A percentile compares a stretch with the other conserved stretches of the same genome.
Conservation (phyloP, 2,329 filamentous ascomycete genomes). For the Leptographium procerum region DNA sequence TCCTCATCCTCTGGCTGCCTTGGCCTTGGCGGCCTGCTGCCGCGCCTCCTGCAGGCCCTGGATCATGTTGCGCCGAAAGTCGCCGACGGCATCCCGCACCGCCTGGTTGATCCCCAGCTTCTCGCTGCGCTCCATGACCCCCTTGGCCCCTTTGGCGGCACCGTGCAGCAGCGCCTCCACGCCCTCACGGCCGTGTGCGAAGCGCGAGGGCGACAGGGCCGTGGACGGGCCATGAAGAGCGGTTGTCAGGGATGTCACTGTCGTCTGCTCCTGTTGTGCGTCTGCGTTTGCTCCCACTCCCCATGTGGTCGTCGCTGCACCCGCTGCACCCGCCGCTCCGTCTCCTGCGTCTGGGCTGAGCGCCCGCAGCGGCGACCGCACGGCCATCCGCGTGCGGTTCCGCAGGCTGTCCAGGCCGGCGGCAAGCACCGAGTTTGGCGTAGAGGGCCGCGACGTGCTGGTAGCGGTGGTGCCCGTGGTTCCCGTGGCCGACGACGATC, state of each 20-base stretch:
- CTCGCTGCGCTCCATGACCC: constrained; percentile 61
- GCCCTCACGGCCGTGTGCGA: constrained; percentile 42
- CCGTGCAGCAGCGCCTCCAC: constrained; percentile 65
- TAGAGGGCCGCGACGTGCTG: constrained; percentile 9
- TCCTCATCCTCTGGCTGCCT: constrained; percentile 14
- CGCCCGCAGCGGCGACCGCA: constrained; percentile 29
- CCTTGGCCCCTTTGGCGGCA: constrained; percentile 64
- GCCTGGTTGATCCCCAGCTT: constrained; percentile 71
- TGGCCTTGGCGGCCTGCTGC: constrained; percentile 28
- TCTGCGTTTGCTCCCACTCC: no score
- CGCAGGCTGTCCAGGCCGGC: constrained; percentile 24
- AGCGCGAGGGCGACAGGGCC: constrained; percentile 28
- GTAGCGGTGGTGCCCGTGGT: constrained; percentile 3
- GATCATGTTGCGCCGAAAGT: constrained; percentile 66
- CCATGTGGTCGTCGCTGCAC: no score
- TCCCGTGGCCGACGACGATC: background rate
- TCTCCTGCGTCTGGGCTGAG: background rate
- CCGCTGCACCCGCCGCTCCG: background rate
- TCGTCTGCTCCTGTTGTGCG: no score
- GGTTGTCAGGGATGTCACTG: background rate
- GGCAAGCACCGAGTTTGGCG: constrained; percentile 6
- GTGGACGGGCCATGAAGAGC: constrained; percentile 7
- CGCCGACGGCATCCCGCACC: constrained; percentile 68
- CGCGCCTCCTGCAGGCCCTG: constrained; percentile 51
- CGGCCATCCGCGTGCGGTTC: constrained; percentile 25